Evolutionary conservation across 2,329 filamentous ascomycete genomes (phyloP), one percentile per base, ranked within the genome.

Genomic region (Aureobasidium sp.): DNA sequence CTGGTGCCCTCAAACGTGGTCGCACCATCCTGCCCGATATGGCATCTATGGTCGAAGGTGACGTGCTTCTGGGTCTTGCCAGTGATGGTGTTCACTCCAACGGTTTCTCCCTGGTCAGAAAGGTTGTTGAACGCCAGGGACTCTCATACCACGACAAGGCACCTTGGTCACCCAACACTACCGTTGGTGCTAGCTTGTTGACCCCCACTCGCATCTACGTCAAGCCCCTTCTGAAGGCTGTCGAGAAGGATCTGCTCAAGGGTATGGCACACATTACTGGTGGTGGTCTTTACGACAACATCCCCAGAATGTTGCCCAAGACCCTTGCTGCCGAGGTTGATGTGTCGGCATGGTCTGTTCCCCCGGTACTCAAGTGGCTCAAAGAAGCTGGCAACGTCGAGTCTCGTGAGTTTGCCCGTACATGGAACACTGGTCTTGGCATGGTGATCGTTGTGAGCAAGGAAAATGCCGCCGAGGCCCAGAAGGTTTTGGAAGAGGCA

Each of bases 221-320:
- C 70, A 89, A 88, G 73, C 68, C 70, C 22, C 67, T 75, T 1
- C 83, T 97, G 11, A 82, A 85, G 53, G 83, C 88, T 0, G 73
- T 79, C 5, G 76, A 83, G 52, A 80, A 82, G 66, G 77, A 81
- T 11, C 79, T 91, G 44, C 81, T 97, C 74, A 96, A 96, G 78
- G 94, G 94, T 59, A 88, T 97, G 74, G 89, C 94, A 12, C 94
- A 99, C 77, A 97, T 99, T 77, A 99, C 94, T 0, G 94, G 94
- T 56, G 94, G 94, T 64, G 94, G 94, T 12, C 83, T 99, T 22
- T 81, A 88, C 20, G 94, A 99, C 77, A 99, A 99, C 74, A 88
- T 99, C 29, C 94, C 94, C 34, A 87, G 94, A 66, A 96, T 96
- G 89, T 82, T 99, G 20, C 94, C 94, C 1, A 75, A 82, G 37